Conservation (phyloP, 2,329 filamentous ascomycete species). For the Chaetoscypha palmicola region DNA sequence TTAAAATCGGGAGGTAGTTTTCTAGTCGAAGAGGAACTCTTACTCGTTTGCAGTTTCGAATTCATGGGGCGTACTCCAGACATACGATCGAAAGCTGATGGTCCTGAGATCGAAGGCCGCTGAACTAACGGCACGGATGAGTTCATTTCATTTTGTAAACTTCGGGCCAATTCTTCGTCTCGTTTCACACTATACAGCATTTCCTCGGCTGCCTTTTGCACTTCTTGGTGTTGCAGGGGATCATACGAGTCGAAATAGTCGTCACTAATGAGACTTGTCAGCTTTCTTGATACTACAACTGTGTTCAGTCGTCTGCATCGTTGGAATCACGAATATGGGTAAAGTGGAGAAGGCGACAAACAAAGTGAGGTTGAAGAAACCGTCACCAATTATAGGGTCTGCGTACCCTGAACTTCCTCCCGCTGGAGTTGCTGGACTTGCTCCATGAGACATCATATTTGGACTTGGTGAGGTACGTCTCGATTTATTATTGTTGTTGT, state of each 20-base stretch:
- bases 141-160: conserved; percentile 18
- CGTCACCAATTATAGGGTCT: conserved; percentile 17
- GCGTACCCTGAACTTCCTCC: conserved; percentile 26
- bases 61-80: conserved; percentile 19
- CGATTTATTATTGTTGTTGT: conserved; percentile 26
- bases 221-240: conserved; percentile 7
- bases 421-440: conserved; percentile 21
- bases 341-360: conserved; percentile 17
- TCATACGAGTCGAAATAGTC: conserved; percentile 16
- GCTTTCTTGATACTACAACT: conserved; percentile 1
- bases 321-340: too few relatives aligned
- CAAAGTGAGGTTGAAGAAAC: conserved; percentile 22
- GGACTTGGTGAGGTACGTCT: conserved; percentile 28
- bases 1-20: too few relatives aligned
- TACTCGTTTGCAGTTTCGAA: too few relatives aligned
- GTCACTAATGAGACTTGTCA: conserved; percentile 19
- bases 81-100: conserved; percentile 26
- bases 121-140: not conserved
- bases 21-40: too few relatives aligned
- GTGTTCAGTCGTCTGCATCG: too few relatives aligned
- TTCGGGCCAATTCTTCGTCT: conserved; percentile 31
- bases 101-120: conserved; percentile 8
- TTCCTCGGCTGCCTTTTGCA: conserved; percentile 33
- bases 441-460: conserved; percentile 6
- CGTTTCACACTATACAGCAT: conserved; percentile 32